Percentiles rank a stretch among this genome's conserved stretches.
Conservation (phyloP, 306 rosid genomes). For the Amphicarpaea edgeworthii region DNA sequence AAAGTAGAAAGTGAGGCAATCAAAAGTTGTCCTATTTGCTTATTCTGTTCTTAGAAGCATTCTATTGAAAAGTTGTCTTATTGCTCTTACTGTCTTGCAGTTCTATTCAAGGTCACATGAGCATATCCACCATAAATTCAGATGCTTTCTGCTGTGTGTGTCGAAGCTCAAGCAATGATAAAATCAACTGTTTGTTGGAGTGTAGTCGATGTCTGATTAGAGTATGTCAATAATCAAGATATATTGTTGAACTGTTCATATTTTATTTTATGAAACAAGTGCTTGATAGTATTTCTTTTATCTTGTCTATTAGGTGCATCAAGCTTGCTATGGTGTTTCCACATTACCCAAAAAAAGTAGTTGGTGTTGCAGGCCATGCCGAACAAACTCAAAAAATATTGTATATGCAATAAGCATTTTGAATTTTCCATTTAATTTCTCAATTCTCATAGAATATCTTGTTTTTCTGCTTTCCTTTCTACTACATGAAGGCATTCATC, state of each 20-base stretch:
- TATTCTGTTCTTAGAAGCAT: constrained; percentile 13
- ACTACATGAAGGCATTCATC: constrained; percentile 1
- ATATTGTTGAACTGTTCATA: constrained; percentile 29
- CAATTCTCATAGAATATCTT: background rate
- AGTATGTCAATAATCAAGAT: constrained; percentile 52
- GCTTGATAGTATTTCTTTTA: constrained; percentile 21
- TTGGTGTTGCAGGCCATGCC: constrained; percentile 79
- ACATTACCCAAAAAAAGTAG: constrained; percentile 62
- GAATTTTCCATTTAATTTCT: background rate
- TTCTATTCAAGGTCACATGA: constrained; percentile 49
- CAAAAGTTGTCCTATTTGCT: constrained; percentile 31
- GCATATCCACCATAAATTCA: constrained; percentile 46
- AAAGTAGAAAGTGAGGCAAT: constrained; percentile 58
- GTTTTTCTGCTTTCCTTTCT: constrained; percentile 8
- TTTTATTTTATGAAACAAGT: constrained; percentile 33
- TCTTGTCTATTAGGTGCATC: constrained; percentile 66
- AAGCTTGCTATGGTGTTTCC: constrained; percentile 73
- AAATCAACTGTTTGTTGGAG: constrained; percentile 61
- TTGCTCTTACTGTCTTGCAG: constrained; percentile 60
- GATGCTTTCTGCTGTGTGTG: constrained; percentile 72
- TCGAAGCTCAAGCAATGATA: constrained; percentile 63
- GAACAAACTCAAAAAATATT: constrained; percentile 58
- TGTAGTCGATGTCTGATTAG: constrained; percentile 59
- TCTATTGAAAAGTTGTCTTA: constrained; percentile 25
- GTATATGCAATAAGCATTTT: constrained; percentile 40